These are phyloP conservation scores for Coffea humblotiana DNA, from an alignment of 305 asterid genomes.

Conservation along the genomic window DNA sequence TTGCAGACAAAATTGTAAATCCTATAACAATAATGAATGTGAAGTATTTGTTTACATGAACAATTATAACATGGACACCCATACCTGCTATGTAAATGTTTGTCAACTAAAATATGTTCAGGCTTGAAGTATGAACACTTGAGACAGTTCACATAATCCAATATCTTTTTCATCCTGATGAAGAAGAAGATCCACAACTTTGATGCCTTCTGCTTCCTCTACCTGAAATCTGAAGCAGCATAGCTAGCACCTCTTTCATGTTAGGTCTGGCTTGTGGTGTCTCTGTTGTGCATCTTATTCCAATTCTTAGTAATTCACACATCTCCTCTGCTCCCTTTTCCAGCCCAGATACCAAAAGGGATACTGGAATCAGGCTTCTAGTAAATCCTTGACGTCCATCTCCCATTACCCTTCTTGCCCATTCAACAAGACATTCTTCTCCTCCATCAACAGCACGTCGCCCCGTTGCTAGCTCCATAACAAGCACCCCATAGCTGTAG, in stretches of 20 bases:
- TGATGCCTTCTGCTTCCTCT: slow-evolving; percentile 27
- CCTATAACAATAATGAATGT: slow-evolving; percentile 11
- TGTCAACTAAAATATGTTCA: background rate
- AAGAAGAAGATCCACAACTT: slow-evolving; percentile 27
- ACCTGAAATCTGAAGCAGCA: slow-evolving; percentile 59
- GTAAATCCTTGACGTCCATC: slow-evolving; percentile 47
- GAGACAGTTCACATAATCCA: background rate
- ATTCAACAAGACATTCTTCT: slow-evolving; percentile 84
- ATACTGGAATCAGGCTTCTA: slow-evolving; percentile 45
- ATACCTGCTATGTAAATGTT: background rate
- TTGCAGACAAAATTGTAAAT: slow-evolving; percentile 10
- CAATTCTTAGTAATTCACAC: slow-evolving; percentile 65
- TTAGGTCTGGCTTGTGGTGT: slow-evolving; percentile 69
- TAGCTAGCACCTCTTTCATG: slow-evolving; percentile 79
- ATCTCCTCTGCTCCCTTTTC: slow-evolving; percentile 74
- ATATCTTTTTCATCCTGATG: slow-evolving; percentile 17
- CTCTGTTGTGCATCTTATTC: slow-evolving; percentile 82
- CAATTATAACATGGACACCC: background rate
- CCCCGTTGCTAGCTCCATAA: slow-evolving; percentile 89
- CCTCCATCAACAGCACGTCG: slow-evolving; percentile 90
- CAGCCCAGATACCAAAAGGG: slow-evolving; percentile 64
- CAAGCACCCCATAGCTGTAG: slow-evolving; percentile 85
- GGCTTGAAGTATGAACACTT: background rate
- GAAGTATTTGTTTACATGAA: slow-evolving; percentile 9
- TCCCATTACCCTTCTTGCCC: slow-evolving; percentile 85